Base-by-base conservation (phyloP, 495 filamentous ascomycete species). In the Tuber umbilicatum region DNA sequence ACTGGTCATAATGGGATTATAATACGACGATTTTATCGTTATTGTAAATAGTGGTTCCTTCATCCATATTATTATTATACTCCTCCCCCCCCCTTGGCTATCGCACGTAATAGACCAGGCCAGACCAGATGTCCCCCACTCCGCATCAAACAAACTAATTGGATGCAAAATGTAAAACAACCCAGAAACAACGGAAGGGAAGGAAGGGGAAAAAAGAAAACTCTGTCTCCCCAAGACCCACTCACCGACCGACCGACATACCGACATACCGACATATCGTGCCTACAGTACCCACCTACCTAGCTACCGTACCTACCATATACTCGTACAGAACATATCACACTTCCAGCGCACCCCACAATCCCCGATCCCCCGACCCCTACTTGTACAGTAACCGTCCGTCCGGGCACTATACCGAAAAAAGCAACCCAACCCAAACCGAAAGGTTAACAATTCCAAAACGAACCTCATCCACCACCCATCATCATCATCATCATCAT, bases 361-460 rank as follows among this genome's bases (percentile, higher is more conserved):
- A 42, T 60, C 50, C 50, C 50, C 50, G 50, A 60, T 60, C 50
- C 50, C n/a, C 50, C 50, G 12, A 60, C 50, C 50, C 50, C 50
- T 16, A n/a, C n/a, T n/a, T n/a, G n/a, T n/a, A n/a, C 50, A n/a
- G 7, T 16, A 60, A 60, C 50, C 50, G 23, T 60, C 50, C 50
- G 23, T 60, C 50, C 50, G 50, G 50, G 50, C n/a, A 60, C 50
- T 31, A 60, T 60, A 60, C 50, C 50, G 23, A 60, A 55, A 55
- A 55, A 55, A 55, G 47, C 47, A 55, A 55, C 23, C 47, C 21
- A 55, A 55, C 23, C 47, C 47, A 55, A 55, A 55, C 47, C 23
- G 21, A 27, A 55, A 55, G 47, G 47, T 5, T 55, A 55, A 55
- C 47, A 55, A 55, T 55, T 55, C 47, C 47, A 55, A 55, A 55